Evolutionary conservation across 2,329 filamentous ascomycete genomes (phyloP), one percentile per base, ranked within the genome.

Genomic region (Colletotrichum orchidophilum): DNA sequence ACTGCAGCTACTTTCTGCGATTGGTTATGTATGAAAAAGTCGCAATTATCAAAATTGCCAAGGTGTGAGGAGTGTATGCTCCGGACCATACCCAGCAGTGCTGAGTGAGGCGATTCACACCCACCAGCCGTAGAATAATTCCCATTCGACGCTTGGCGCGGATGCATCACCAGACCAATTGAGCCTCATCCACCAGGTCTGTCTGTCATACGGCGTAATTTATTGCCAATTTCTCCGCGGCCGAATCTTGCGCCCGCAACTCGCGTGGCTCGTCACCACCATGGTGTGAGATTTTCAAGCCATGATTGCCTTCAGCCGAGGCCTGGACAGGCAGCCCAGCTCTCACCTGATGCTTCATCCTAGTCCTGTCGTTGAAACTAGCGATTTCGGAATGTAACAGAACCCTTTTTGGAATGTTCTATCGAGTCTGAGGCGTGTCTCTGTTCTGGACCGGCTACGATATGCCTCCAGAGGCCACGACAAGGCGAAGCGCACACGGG

Each of bases 331-430:
- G 5, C 27, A 27, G 13, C 5, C n/a, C 13, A 24, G 12, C 11
- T 27, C 7, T 39, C 27, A 1, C n/a, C 7, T 68, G 68, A 63
- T 63, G 42, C 29, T 21, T 46, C 27, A 58, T 57, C 21, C 24
- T 52, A 62, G 64, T 26, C 58, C 57, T 53, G 50, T 54, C 27
- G 52, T 62, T 42, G 27, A 26, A 46, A 58, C 63, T 67, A 62
- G 57, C 46, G 68, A 53, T 68, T 58, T 35, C 18, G 35, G 24
- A 1, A 52, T 68, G 57, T 33, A 3, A 71, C 68, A 31, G 52
- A 68, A 57, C 24, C 31, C 26, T 18, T 31, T 21, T n/a, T 26
- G 24, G 64, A 68, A 53, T 11, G 15, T 68, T 71, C 68, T 29
- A 68, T 58, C 29, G 39, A 31, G 31, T 35, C 63, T 21, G 31